Evolutionary conservation across 2,329 filamentous ascomycete species (phyloP).

Genomic region (Cercospora beticola): DNA sequence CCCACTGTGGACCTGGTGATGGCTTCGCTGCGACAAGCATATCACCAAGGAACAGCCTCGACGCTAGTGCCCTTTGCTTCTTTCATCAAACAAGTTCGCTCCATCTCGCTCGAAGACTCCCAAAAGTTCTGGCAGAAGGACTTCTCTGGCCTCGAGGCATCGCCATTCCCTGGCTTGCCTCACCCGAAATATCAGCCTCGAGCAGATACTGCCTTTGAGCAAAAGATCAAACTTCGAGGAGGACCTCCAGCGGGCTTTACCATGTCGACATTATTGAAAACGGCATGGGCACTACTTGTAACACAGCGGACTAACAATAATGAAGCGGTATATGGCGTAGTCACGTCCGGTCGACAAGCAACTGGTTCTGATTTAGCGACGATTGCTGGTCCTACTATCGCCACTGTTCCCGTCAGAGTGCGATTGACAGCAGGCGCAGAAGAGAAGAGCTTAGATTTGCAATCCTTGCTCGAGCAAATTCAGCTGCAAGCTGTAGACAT

Average conservation of each 20-base stretch:
- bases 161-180: neutral
- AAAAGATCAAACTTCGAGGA: neutral
- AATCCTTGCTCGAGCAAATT: neutral
- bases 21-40: neutral
- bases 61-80: neutral
- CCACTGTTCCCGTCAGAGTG: neutral
- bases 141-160: neutral
- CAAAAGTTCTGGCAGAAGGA: neutral
- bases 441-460: neutral
- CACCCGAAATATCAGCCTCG: neutral
- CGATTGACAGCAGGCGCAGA: neutral
- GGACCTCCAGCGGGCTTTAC: neutral
- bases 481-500: conserved; percentile 6
- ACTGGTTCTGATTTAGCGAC: neutral
- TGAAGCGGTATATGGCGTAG: neutral
- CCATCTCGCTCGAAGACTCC: neutral
- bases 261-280: neutral
- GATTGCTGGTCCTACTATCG: neutral
- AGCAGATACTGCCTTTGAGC: neutral
- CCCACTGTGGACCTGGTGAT: neutral
- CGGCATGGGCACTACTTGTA: neutral
- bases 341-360: neutral
- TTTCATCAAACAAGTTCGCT: neutral
- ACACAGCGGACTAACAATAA: neutral
- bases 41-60: neutral